Conservation (phyloP, 129 eudicot species). For the Oenanthe sinensis region DNA sequence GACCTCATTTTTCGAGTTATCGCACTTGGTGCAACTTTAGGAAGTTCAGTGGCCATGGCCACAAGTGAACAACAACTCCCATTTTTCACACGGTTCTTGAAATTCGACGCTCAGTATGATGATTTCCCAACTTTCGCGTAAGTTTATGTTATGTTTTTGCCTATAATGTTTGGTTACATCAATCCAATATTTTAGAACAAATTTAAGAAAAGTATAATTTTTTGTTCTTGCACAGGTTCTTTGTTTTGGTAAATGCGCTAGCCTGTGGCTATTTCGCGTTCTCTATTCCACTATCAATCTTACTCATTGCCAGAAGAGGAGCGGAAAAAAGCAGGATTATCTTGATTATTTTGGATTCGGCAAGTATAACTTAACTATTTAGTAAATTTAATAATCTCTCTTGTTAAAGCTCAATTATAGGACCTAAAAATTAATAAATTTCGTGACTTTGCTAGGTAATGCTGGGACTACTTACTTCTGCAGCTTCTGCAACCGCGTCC, state of each 20-base stretch:
- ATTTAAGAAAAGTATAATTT: neutral
- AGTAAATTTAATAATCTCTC: neutral
- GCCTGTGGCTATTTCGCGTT: constrained; percentile 55
- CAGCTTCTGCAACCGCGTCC: constrained; percentile 78
- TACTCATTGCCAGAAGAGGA: constrained; percentile 45
- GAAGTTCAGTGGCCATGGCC: constrained; percentile 73
- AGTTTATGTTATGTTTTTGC: neutral
- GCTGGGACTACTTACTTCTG: constrained; percentile 54
- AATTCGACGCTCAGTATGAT: constrained; percentile 48
- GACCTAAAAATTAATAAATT: neutral
- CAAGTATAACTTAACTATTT: constrained; percentile 9
- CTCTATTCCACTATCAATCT: constrained; percentile 56
- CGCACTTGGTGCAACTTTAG: constrained; percentile 56
- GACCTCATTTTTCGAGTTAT: constrained; percentile 50
- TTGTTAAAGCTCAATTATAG: neutral
- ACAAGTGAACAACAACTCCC: constrained; percentile 71
- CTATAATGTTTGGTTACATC: neutral
- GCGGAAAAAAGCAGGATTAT: constrained; percentile 48
- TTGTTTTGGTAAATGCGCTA: constrained; percentile 56
- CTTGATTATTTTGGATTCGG: constrained; percentile 62
- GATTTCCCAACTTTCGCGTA: constrained; percentile 69
- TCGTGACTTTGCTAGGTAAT: constrained; percentile 31
- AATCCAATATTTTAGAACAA: neutral
- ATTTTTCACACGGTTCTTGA: constrained; percentile 45
- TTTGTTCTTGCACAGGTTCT: constrained; percentile 37